These are phyloP conservation scores for Ulmus americana DNA, from an alignment of 331 rosid species.

Conservation along the genomic window DNA sequence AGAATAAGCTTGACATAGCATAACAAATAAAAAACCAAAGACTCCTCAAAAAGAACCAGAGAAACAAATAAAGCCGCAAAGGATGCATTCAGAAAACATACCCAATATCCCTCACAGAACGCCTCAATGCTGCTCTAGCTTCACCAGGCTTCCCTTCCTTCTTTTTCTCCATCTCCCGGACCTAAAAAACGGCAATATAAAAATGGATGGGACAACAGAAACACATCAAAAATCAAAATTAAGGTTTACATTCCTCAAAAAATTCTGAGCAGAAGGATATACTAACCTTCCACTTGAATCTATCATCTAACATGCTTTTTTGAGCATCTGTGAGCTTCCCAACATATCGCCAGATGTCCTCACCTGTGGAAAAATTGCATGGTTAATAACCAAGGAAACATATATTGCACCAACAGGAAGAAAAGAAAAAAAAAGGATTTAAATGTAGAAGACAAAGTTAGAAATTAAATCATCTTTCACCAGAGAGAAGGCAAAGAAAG, in stretches of 20 bases:
- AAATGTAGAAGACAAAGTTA: not conserved
- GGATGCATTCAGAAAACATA: slow-evolving; percentile 8
- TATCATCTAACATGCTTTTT: slow-evolving; percentile 91
- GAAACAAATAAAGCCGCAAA: slow-evolving; percentile 4
- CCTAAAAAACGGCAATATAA: slow-evolving; percentile 36
- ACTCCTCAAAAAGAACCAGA: not conserved
- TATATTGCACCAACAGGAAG: not conserved
- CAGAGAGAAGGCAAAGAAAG: slow-evolving; percentile 7
- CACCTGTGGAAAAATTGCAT: slow-evolving; percentile 38
- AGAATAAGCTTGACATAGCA: not conserved
- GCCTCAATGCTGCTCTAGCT: slow-evolving; percentile 88
- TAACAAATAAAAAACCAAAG: not conserved
- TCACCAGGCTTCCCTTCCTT: slow-evolving; percentile 98
- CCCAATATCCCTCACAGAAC: slow-evolving; percentile 89
- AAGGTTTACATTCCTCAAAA: not conserved
- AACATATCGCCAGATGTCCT: slow-evolving; percentile 94
- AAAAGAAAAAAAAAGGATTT: not conserved
- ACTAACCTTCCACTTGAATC: slow-evolving; percentile 92
- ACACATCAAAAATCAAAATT: not conserved
- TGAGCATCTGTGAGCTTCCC: slow-evolving; percentile 98
- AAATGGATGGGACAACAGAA: slow-evolving; percentile 16
- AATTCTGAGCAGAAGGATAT: slow-evolving; percentile 6
- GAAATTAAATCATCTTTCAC: not conserved
- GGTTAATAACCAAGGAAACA: not conserved
- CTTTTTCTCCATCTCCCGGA: slow-evolving; percentile 90